These are phyloP conservation scores for Dactylella cylindrospora DNA, from an alignment of 2,329 filamentous ascomycete genomes.

Conservation along the genomic window DNA sequence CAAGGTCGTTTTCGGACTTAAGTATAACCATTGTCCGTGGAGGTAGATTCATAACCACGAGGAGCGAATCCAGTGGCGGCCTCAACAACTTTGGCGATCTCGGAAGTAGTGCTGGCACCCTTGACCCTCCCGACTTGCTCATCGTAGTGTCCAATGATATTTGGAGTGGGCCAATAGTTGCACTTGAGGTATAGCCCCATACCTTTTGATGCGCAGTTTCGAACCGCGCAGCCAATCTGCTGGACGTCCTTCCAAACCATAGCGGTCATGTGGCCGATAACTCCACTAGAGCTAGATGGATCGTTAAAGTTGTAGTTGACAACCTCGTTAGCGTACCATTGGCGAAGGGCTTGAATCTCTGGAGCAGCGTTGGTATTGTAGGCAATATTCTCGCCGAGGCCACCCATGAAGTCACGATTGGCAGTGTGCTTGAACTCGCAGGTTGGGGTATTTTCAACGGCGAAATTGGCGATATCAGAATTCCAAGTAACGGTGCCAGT, in stretches of 20 bases:
- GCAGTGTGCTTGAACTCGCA: slow-evolving; percentile 28
- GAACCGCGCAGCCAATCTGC: slow-evolving; percentile 31
- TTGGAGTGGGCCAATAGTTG: slow-evolving; percentile 31
- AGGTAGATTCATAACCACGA: too few relatives aligned
- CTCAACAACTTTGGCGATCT: slow-evolving; percentile 18
- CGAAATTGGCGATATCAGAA: slow-evolving; percentile 27
- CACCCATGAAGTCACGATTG: slow-evolving; percentile 15
- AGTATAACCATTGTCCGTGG: too few relatives aligned
- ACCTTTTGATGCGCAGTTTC: slow-evolving; percentile 20
- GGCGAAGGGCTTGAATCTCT: slow-evolving; percentile 31
- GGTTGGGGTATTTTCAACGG: slow-evolving; percentile 25
- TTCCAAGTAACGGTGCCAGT: slow-evolving; percentile 30
- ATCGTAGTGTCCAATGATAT: slow-evolving; percentile 29
- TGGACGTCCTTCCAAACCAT: slow-evolving; percentile 40
- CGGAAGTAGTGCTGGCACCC: slow-evolving; percentile 12
- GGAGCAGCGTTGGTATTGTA: slow-evolving; percentile 40
- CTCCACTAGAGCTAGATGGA: slow-evolving; percentile 8
- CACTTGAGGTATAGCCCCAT: slow-evolving; percentile 41
- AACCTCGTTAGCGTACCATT: slow-evolving; percentile 42
- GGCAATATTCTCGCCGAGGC: slow-evolving; percentile 35
- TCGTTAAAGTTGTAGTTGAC: slow-evolving; percentile 37
- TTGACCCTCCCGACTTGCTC: slow-evolving; percentile 28
- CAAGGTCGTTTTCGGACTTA: too few relatives aligned
- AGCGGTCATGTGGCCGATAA: slow-evolving; percentile 39
- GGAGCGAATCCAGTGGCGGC: slow-evolving; percentile 33